Percentiles rank a stretch among this genome's conserved stretches.
phyloP scores from a whole-genome alignment of 2,329 filamentous ascomycete genomes.

The Blumeriella jaapii region DNA sequence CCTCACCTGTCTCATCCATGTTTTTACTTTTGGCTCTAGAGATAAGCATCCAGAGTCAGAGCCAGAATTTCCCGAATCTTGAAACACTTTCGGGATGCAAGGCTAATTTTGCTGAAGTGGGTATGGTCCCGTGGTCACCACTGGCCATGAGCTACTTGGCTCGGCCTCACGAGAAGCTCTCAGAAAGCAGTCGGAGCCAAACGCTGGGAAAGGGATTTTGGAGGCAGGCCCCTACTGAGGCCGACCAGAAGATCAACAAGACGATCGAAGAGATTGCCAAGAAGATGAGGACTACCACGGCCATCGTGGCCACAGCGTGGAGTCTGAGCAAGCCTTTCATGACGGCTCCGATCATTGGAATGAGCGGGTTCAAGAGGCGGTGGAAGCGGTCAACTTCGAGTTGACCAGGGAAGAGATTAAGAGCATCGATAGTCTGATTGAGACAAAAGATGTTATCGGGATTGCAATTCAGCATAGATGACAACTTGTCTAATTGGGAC shows the following conservation, averaged over 20 bases:
- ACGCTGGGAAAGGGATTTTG: constrained; percentile 11
- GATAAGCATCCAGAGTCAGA: too few relatives aligned
- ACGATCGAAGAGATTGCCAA: constrained; percentile 32
- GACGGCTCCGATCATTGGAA: constrained; percentile 40
- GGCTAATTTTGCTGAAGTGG: too few relatives aligned
- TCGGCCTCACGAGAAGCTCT: constrained; percentile 11
- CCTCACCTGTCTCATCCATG: too few relatives aligned
- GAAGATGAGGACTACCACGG: constrained; percentile 46
- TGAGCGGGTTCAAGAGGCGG: constrained; percentile 43
- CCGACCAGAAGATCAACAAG: constrained; percentile 19
- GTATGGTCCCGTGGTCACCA: constrained; percentile 31
- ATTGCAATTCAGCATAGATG: too few relatives aligned
- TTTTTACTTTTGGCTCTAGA: too few relatives aligned
- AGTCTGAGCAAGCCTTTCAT: constrained; percentile 28
- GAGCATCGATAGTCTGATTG: constrained; percentile 43
- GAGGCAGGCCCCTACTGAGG: constrained; percentile 12
- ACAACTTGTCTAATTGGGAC: too few relatives aligned
- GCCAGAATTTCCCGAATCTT: too few relatives aligned
- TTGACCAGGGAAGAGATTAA: constrained; percentile 41
- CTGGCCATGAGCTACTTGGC: constrained; percentile 24
- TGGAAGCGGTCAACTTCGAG: constrained; percentile 30
- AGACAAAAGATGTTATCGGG: constrained; percentile 29
- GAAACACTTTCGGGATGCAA: too few relatives aligned
- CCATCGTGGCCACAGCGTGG: constrained; percentile 48
- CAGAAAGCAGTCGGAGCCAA: constrained; percentile 11